Conservation (phyloP, 225 moss, liverwort and hornwort species). For the Sphagnum contortum region DNA sequence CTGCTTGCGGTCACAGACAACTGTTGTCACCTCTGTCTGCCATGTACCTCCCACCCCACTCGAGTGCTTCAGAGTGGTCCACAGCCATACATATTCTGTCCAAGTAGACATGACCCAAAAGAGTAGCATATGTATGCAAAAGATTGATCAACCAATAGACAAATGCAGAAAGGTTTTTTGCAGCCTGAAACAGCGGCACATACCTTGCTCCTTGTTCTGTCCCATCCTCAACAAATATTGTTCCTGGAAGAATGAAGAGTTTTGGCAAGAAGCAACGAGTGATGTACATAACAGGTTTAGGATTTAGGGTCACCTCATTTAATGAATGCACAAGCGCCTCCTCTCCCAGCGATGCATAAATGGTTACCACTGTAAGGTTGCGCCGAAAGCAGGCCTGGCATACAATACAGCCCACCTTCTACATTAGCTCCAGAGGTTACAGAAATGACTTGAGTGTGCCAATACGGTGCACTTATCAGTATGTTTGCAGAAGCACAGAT, state of each 20-base stretch:
- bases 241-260: no score
- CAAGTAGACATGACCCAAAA: no score
- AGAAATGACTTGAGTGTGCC: neutral
- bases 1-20: constrained; percentile 90
- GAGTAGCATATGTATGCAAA: no score
- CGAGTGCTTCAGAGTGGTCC: neutral
- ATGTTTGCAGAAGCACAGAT: no score
- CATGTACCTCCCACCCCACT: constrained; percentile 3
- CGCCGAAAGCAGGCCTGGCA: constrained; percentile 70
- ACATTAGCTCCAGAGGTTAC: neutral
- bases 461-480: neutral
- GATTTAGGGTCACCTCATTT: constrained; percentile 41
- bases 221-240: neutral
- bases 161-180: neutral
- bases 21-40: constrained; percentile 81
- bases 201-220: no score
- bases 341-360: constrained; percentile 89
- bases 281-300: no score
- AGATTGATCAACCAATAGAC: neutral
- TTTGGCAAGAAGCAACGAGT: no score
- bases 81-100: neutral
- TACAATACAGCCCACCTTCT: constrained; percentile 1
- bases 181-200: neutral
- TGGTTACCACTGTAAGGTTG: constrained; percentile 67
- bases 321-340: constrained; percentile 75